Conservation (phyloP, 2,329 filamentous ascomycete species). For the Clonostachys rosea region DNA sequence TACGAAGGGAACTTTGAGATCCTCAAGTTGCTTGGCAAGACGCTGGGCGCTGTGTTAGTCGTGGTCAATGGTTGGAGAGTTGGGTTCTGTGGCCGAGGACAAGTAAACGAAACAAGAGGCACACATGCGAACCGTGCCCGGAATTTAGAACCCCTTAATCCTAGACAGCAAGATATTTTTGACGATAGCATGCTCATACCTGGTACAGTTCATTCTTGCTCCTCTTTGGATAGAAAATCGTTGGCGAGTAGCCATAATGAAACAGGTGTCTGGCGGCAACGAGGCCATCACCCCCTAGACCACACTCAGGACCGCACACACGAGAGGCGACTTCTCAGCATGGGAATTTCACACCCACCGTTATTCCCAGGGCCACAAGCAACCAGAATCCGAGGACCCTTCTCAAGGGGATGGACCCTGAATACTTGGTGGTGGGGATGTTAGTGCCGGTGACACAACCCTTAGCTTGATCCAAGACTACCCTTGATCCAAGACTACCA, state of each 20-base stretch:
- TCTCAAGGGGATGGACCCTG: constrained; percentile 70
- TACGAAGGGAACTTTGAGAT: constrained; percentile 78
- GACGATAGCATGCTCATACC: constrained; percentile 39
- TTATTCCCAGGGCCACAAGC: constrained; percentile 86
- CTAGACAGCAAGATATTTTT: neutral
- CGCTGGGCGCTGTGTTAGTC: constrained; percentile 45
- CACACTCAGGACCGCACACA: constrained; percentile 11
- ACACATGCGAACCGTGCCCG: no score
- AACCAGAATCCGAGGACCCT: constrained; percentile 71
- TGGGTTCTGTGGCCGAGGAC: no score
- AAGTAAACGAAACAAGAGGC: no score
- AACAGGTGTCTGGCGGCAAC: constrained; percentile 89
- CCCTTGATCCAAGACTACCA: neutral
- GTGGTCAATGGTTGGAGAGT: constrained; percentile 11
- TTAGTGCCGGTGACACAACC: neutral
- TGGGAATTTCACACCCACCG: constrained; percentile 30
- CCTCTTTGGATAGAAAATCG: constrained; percentile 89
- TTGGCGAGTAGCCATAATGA: constrained; percentile 87
- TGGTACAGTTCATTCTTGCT: constrained; percentile 87
- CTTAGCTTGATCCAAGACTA: neutral
- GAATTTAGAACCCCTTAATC: no score
- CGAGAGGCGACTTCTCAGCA: no score
- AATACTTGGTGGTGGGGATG: constrained; percentile 55
- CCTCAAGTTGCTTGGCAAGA: constrained; percentile 76
- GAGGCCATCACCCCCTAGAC: constrained; percentile 82